Base-by-base conservation (phyloP, 2,329 filamentous ascomycete genomes). In the Beauveria australis region DNA sequence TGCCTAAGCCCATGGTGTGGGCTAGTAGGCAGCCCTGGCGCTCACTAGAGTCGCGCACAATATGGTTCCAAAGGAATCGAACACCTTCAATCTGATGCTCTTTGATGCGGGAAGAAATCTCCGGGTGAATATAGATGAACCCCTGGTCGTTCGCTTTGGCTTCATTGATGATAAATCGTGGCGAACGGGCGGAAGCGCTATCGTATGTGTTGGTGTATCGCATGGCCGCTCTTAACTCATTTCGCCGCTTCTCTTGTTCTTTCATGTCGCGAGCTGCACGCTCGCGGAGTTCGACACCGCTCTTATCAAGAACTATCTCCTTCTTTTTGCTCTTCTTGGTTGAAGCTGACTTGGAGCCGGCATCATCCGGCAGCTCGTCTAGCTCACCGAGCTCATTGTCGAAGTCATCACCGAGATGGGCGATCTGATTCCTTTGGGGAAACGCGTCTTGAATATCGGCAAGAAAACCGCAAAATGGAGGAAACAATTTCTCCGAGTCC, bases 1-100 rank as follows among this genome's bases (percentile, higher is more conserved):
- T 97, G 18, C 92, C 92, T 2, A 96, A 75, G 1, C 92, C 92
- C 92, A 96, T 96, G 0, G 89, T 91, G 71, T 96, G 92, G 6
- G 92, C 89, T 22, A 96, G 78, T 14, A 96, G 79, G 69, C 90
- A 95, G 2, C 92, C 92, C 71, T 92, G 86, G 19, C 80, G 79
- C 5, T 77, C 75, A 4, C 79, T 75, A 1, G 76, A 70, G 60
- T 86, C 81, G 37, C 81, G 79, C 6, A 93, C 83, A 49, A 96
- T 77, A 64, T 93, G 88, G 65, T 91, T 86, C 91, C 92, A 97
- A 78, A 97, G 83, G 72, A 96, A 96, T 12, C 87, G 86, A 22
- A 96, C 84, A 1, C 92, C 92, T 1, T 84, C 79, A 52, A 95
- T 78, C 69, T 97, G 92, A 71, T 96, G 91, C 9, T 84, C 78